Percentiles rank a stretch among this genome's conserved stretches.
Evolutionary conservation across 1,284 basidiomycete genomes (phyloP).

Genomic region (Ustilago hordei): DNA sequence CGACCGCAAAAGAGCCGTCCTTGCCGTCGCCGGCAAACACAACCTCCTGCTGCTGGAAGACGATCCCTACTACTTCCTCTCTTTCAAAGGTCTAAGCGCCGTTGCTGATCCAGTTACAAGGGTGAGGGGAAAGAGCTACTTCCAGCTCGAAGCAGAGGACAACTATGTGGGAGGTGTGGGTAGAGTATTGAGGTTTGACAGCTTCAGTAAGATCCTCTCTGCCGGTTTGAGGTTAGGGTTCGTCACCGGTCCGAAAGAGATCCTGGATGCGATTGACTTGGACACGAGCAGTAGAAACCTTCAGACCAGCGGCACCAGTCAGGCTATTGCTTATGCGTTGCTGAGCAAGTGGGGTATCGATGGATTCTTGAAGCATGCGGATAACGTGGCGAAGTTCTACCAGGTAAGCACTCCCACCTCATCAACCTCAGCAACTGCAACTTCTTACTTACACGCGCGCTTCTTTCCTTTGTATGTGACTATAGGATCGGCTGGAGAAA

Average conservation of each 20-base stretch:
- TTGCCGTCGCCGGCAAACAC: conserved; percentile 73
- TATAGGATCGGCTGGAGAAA: conserved; percentile 27
- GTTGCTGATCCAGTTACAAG: conserved; percentile 55
- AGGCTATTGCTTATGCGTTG: conserved; percentile 80
- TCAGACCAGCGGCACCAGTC: conserved; percentile 79
- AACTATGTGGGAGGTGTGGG: conserved; percentile 41
- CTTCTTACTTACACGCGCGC: background rate
- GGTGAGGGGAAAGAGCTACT: conserved; percentile 59
- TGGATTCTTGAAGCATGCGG: conserved; percentile 81
- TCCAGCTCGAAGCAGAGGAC: conserved; percentile 58
- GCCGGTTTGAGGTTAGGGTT: conserved; percentile 77
- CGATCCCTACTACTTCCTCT: conserved; percentile 65
- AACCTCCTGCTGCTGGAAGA: conserved; percentile 59
- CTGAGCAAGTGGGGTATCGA: conserved; percentile 78
- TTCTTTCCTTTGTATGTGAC: background rate
- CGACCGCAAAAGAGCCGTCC: conserved; percentile 81
- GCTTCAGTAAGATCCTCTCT: conserved; percentile 76
- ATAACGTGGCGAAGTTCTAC: conserved; percentile 81
- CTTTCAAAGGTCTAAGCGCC: conserved; percentile 49
- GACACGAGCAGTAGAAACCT: conserved; percentile 81
- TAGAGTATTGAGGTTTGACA: conserved; percentile 67
- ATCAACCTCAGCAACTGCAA: background rate
- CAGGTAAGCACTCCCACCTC: conserved; percentile 67
- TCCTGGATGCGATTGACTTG: conserved; percentile 81
- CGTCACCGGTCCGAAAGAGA: conserved; percentile 79